A percentile compares a stretch with the other conserved stretches of the same genome.
phyloP scores from a whole-genome alignment of 495 filamentous ascomycete species.

The Neurospora discreta region DNA sequence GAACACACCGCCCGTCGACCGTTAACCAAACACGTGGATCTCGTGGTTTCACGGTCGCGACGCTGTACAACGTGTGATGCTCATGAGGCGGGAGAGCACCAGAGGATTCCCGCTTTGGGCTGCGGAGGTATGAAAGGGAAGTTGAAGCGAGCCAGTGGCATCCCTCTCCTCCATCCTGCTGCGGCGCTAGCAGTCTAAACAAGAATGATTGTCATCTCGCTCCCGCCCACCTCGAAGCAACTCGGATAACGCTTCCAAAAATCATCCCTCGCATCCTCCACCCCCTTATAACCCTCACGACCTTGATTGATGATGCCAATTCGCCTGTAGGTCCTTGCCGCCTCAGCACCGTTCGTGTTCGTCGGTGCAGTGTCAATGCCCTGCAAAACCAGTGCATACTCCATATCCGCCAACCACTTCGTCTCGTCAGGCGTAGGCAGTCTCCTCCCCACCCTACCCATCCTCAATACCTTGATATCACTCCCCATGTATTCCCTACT shows the following conservation, averaged over 20 bases:
- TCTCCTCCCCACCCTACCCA: background rate
- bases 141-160: background rate
- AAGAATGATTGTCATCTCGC: background rate
- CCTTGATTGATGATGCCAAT: background rate
- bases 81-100: background rate
- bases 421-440: background rate
- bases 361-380: background rate
- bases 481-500: background rate
- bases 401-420: background rate
- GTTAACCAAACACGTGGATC: background rate
- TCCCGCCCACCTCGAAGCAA: background rate
- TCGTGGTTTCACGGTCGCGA: background rate
- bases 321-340: background rate
- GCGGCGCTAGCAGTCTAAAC: background rate
- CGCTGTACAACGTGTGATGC: background rate
- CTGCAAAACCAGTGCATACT: background rate
- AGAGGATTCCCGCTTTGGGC: background rate
- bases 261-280: background rate
- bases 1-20: background rate
- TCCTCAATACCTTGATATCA: background rate
- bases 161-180: background rate
- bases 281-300: background rate
- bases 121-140: background rate
- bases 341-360: background rate
- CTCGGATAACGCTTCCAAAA: background rate